phyloP scores from a whole-genome alignment of 169 alveolate genomes.

The Amoebophrya sp. region DNA sequence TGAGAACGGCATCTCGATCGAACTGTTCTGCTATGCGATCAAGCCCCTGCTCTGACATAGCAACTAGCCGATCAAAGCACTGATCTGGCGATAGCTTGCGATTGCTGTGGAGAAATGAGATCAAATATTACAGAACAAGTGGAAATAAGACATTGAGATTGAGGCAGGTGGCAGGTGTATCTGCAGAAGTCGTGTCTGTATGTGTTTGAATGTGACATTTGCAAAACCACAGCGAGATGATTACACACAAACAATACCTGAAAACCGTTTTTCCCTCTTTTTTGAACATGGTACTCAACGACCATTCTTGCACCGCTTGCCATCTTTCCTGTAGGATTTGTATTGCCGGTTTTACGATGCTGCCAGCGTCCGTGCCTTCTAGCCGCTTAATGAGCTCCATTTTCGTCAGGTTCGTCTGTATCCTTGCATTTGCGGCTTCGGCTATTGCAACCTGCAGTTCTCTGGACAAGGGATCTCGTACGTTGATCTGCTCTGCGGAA shows the following conservation, averaged over 20 bases:
- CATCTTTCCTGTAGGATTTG: background rate
- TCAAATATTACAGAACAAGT: background rate
- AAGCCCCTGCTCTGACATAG: background rate
- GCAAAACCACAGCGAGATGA: too few relatives aligned
- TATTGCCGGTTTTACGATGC: background rate
- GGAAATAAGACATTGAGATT: too few relatives aligned
- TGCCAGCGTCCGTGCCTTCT: background rate
- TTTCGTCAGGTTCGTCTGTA: slow-evolving; percentile 18
- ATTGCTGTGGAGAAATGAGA: background rate
- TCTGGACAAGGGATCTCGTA: background rate
- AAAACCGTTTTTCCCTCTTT: background rate
- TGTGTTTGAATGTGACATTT: too few relatives aligned
- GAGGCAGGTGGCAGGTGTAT: too few relatives aligned
- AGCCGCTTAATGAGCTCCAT: background rate
- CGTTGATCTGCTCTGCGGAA: background rate
- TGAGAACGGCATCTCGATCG: background rate
- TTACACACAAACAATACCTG: background rate
- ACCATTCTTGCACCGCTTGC: background rate
- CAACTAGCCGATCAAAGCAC: background rate
- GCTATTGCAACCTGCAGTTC: background rate
- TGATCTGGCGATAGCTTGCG: background rate
- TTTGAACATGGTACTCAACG: background rate
- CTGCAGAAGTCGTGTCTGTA: too few relatives aligned
- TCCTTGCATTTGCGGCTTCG: background rate
- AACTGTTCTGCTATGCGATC: background rate